Evolutionary conservation across 2,329 filamentous ascomycete species (phyloP).

Genomic region (Cytospora mali): DNA sequence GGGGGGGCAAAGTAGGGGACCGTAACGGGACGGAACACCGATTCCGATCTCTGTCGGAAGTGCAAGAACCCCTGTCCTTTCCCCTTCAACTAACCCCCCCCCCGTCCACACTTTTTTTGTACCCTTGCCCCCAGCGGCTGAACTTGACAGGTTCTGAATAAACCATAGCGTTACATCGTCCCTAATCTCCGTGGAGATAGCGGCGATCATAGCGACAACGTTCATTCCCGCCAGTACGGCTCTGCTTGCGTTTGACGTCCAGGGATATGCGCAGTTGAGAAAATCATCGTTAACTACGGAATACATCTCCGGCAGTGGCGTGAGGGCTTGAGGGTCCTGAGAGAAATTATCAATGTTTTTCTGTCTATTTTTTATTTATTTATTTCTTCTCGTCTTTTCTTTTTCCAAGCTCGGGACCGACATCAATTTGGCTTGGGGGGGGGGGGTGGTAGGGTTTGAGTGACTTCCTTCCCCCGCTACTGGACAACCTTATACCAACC

Average conservation of each 20-base stretch:
- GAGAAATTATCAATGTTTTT: background rate
- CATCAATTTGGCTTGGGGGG: background rate
- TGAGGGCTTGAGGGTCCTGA: background rate
- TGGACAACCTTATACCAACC: background rate
- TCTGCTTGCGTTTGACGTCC: slow-evolving; percentile 23
- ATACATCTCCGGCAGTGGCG: background rate
- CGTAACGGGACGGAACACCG: background rate
- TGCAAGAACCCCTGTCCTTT: background rate
- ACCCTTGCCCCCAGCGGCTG: slow-evolving; percentile 11
- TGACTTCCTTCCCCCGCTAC: background rate
- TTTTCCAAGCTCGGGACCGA: background rate
- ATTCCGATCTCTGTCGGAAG: slow-evolving; percentile 10
- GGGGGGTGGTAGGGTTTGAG: no score
- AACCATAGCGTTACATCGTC: slow-evolving; percentile 20
- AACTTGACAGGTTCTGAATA: slow-evolving; percentile 16
- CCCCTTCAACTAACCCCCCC: slow-evolving; percentile 9
- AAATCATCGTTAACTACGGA: background rate
- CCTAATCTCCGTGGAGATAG: slow-evolving; percentile 11
- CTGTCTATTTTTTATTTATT: background rate
- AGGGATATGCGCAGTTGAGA: background rate
- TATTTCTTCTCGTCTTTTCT: no score
- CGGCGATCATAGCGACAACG: slow-evolving; percentile 22
- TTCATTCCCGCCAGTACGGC: slow-evolving; percentile 22
- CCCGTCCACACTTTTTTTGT: background rate
- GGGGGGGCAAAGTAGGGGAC: background rate